A percentile compares a stretch with the other conserved stretches of the same genome.
Conservation (phyloP, 352 stramenopile species). For the Phytophthora nicotianae region DNA sequence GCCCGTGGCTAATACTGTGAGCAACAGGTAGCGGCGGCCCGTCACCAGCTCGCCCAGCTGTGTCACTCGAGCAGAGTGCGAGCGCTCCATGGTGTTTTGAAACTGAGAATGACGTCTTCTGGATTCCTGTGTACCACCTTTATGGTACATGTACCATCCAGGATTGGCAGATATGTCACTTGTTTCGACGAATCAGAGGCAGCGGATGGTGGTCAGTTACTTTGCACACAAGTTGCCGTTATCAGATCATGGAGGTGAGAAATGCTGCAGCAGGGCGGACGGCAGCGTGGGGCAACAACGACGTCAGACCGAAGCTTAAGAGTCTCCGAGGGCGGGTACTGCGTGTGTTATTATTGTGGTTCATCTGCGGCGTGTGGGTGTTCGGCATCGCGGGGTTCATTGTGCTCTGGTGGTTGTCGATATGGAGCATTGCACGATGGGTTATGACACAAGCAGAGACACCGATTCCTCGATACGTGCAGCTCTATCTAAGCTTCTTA, state of each 20-base stretch:
- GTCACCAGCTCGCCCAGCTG: slow-evolving; percentile 52
- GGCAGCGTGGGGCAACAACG: slow-evolving; percentile 24
- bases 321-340: neutral
- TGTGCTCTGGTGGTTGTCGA: slow-evolving; percentile 12
- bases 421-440: slow-evolving; percentile 8
- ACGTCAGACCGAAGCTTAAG: slow-evolving; percentile 21
- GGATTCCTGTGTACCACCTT: slow-evolving; percentile 12
- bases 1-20: slow-evolving; percentile 61
- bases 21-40: slow-evolving; percentile 63
- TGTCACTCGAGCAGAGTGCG: slow-evolving; percentile 3
- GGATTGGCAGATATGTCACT: slow-evolving; percentile 12
- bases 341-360: slow-evolving; percentile 17
- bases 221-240: slow-evolving; percentile 2
- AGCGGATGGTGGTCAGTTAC: neutral
- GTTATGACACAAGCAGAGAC: slow-evolving; percentile 2
- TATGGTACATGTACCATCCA: neutral
- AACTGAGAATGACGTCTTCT: slow-evolving; percentile 1
- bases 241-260: slow-evolving; percentile 5
- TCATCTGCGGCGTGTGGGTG: slow-evolving; percentile 30
- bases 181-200: slow-evolving; percentile 3
- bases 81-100: slow-evolving; percentile 27
- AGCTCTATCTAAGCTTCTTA: slow-evolving; percentile 37
- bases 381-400: slow-evolving; percentile 23
- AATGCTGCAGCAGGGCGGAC: slow-evolving; percentile 12
- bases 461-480: slow-evolving; percentile 6